phyloP scores from a whole-genome alignment of 2,329 filamentous ascomycete genomes.

The Colletotrichum liriopes region DNA sequence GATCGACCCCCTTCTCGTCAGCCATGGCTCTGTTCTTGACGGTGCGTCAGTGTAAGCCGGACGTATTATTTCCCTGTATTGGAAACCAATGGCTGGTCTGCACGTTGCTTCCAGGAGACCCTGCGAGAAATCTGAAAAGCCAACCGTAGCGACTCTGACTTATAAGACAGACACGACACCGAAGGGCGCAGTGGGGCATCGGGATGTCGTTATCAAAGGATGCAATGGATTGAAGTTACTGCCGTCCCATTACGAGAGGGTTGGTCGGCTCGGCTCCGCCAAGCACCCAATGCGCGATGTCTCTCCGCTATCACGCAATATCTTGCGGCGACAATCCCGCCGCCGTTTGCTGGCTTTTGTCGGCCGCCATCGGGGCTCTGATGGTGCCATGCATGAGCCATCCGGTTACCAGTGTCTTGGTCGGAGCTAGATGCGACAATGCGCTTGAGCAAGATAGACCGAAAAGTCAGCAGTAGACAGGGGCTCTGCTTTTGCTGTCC shows the following conservation, averaged over 20 bases:
- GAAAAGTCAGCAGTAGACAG: background rate
- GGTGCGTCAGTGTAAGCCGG: no score
- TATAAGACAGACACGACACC: background rate
- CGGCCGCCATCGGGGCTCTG: background rate
- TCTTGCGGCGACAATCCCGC: slow-evolving; percentile 4
- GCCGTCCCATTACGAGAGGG: slow-evolving; percentile 10
- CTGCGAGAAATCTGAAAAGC: background rate
- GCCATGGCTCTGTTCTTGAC: slow-evolving; percentile 7
- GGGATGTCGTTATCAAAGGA: slow-evolving; percentile 15
- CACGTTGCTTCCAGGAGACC: background rate
- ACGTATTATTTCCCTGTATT: background rate
- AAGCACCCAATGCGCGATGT: slow-evolving; percentile 29
- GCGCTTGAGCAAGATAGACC: background rate
- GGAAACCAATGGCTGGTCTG: background rate
- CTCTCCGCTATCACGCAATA: slow-evolving; percentile 39
- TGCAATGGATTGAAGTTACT: background rate
- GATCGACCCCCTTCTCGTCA: slow-evolving; percentile 26
- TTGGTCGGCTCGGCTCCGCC: slow-evolving; percentile 15
- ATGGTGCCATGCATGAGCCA: background rate
- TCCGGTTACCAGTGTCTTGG: background rate
- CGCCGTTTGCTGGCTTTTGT: background rate
- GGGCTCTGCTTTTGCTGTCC: background rate
- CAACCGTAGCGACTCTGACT: background rate
- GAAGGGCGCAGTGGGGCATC: slow-evolving; percentile 13
- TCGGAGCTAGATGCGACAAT: background rate